These are phyloP conservation scores for Myochromella boudieri DNA, from an alignment of 768 basidiomycete genomes.

Conservation along the genomic window DNA sequence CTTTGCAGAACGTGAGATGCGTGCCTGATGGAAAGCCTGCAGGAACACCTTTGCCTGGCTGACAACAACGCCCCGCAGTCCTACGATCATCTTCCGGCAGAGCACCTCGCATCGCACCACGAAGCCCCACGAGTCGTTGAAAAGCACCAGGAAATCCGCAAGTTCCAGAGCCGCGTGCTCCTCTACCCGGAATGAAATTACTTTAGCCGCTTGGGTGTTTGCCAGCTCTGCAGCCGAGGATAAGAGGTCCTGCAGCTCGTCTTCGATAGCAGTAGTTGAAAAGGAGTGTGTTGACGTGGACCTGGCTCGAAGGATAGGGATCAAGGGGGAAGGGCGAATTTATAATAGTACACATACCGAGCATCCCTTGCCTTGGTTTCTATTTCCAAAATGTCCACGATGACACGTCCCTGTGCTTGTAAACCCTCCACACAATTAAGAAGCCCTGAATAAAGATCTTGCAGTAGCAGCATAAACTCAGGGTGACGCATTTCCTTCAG, in stretches of 20 bases:
- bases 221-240: constrained; percentile 82
- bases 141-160: constrained; percentile 74
- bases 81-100: constrained; percentile 89
- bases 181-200: constrained; percentile 76
- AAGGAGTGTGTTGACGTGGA: constrained; percentile 16
- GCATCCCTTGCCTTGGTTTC: constrained; percentile 19
- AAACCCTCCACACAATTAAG: constrained; percentile 69
- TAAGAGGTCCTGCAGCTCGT: constrained; percentile 76
- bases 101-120: constrained; percentile 86
- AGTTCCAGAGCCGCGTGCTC: constrained; percentile 75
- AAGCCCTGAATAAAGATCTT: constrained; percentile 58
- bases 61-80: constrained; percentile 82
- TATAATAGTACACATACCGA: background rate
- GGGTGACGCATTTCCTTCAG: constrained; percentile 67
- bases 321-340: background rate
- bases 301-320: constrained; percentile 1
- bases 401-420: constrained; percentile 55
- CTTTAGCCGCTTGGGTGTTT: constrained; percentile 77
- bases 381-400: constrained; percentile 55
- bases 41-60: constrained; percentile 90
- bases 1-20: constrained; percentile 79
- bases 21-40: constrained; percentile 78
- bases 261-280: constrained; percentile 39
- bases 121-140: constrained; percentile 87
- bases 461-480: constrained; percentile 66